Percentiles rank a stretch among this genome's conserved stretches.
Conservation (phyloP, 176 grass and related monocot species). For the Paspalum notatum region DNA sequence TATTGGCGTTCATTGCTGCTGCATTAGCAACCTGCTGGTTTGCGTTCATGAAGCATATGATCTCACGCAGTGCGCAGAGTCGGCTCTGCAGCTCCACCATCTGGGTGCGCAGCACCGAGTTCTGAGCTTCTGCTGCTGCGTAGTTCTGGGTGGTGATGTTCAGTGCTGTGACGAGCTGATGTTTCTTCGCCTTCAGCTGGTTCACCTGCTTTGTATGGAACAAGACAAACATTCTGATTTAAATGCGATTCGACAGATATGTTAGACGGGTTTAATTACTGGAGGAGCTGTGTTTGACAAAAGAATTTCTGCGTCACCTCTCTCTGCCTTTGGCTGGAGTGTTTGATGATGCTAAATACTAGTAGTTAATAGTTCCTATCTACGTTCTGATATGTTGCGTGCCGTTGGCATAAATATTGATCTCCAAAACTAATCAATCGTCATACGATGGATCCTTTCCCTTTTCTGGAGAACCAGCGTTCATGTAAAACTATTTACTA, state of each 20-base stretch:
- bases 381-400: not conserved
- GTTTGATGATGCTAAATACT: too few relatives aligned
- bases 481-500: not conserved
- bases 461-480: not conserved
- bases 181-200: slow-evolving; percentile 48
- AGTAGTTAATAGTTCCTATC: not conserved
- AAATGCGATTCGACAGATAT: not conserved
- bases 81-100: slow-evolving; percentile 52
- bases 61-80: slow-evolving; percentile 48
- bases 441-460: not conserved
- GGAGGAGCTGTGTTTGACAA: not conserved
- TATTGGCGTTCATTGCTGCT: not conserved
- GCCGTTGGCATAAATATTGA: too few relatives aligned
- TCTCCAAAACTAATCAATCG: not conserved
- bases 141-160: slow-evolving; percentile 35
- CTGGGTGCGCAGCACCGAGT: slow-evolving; percentile 64
- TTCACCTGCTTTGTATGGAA: slow-evolving; percentile 33
- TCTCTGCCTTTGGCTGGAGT: not conserved
- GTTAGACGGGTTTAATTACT: not conserved
- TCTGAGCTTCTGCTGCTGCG: slow-evolving; percentile 42
- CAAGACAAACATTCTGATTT: slow-evolving; percentile 25
- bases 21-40: not conserved
- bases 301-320: too few relatives aligned
- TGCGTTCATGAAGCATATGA: slow-evolving; percentile 33
- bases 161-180: slow-evolving; percentile 46